A percentile compares a stretch with the other conserved stretches of the same genome.
Conservation (phyloP, 306 rosid species). For the Acmispon strigosus region DNA sequence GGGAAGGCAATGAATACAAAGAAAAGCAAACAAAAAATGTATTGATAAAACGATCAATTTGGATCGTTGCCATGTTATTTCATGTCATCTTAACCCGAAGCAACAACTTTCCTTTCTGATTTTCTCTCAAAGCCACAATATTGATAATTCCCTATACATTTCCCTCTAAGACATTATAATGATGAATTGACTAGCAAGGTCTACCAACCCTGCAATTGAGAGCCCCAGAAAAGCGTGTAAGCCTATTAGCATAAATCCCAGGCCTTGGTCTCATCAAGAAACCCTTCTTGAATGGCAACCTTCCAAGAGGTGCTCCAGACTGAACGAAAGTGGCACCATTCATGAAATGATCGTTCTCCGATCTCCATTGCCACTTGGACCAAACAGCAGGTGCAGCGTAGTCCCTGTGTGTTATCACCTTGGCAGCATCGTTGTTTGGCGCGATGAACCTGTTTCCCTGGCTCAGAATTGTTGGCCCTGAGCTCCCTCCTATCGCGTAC, state of each 20-base stretch:
- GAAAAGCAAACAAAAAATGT: background rate
- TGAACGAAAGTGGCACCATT: constrained; percentile 58
- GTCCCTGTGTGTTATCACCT: constrained; percentile 60
- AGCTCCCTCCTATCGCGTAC: constrained; percentile 88
- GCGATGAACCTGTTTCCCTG: constrained; percentile 84
- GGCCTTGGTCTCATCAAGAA: constrained; percentile 38
- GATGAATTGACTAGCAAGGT: constrained; percentile 33
- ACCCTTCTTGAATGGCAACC: background rate
- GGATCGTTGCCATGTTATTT: background rate
- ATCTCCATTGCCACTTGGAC: constrained; percentile 62
- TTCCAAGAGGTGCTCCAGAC: constrained; percentile 28
- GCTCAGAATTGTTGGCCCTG: constrained; percentile 69
- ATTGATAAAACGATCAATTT: background rate
- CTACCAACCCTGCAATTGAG: constrained; percentile 33
- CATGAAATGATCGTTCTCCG: constrained; percentile 58
- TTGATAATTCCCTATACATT: background rate
- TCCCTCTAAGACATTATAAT: background rate
- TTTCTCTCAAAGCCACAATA: background rate
- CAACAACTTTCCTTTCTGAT: background rate
- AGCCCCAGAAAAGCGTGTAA: constrained; percentile 47
- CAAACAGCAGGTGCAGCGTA: constrained; percentile 22
- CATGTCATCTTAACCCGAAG: background rate
- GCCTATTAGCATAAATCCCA: constrained; percentile 35
- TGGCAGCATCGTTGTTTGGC: constrained; percentile 25
- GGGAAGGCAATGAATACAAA: too few species aligned